Evolutionary conservation across 345 rosid species (phyloP), one percentile per base, ranked within the genome.

Genomic region (Euphorbia lathyris): DNA sequence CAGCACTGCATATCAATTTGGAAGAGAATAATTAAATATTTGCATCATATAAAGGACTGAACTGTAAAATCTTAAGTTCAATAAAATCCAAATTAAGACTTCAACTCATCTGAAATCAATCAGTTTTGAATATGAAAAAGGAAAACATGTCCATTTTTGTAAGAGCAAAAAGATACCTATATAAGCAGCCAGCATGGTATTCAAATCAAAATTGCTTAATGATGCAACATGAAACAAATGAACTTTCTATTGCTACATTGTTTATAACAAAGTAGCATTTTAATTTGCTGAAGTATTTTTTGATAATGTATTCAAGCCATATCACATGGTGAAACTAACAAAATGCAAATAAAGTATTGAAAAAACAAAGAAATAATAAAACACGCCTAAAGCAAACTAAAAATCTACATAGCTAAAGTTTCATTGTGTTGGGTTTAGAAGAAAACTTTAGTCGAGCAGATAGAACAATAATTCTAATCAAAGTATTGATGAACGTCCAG

Each of bases 1-100:
- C 58, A 76, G 59, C 60, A 57, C 87, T 83, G 85, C 82, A 72
- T n/a, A 72, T 3, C 20, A 12, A 36, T 23, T 20, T 1, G 43
- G 59, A 25, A 29, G 27, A 55, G 29, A 26, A 27, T 13, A 43
- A 43, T 27, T 43, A 36, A n/a, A 34, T 11, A 23, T 20, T 55
- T 23, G 23, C 6, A 14, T 6, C n/a, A 40, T 14, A 20, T 59
- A 36, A 32, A 36, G 65, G 45, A 34, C 8, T 10, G 8, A 32
- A 32, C 9, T 8, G 45, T 4, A 32, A 8, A 60, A n/a, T n/a
- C 1, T 13, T 13, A 17, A 59, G 38, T 16, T 23, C 16, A 56
- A 7, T 26, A 56, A 25, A 56, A 56, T 56, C 23, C 8, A 59
- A 59, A 19, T 59, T 6, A 0, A 16, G 34, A 32, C 0, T 29